These are phyloP conservation scores for Boletellus sp. DNA, from an alignment of 1,284 basidiomycete genomes.

Conservation along the genomic window DNA sequence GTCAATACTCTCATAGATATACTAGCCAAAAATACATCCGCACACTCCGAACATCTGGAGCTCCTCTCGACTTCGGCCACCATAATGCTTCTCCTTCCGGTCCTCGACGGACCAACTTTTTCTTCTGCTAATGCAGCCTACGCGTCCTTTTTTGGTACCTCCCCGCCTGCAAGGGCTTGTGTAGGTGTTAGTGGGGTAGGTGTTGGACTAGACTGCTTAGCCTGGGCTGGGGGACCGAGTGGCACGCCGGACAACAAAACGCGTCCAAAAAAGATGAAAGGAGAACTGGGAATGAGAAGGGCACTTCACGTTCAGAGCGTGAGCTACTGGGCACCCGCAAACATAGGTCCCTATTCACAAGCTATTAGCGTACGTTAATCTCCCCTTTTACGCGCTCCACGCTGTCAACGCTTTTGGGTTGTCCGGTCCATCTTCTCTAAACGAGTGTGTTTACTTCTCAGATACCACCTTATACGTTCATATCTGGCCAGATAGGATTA, in stretches of 20 bases:
- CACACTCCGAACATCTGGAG: not conserved
- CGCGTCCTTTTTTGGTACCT: constrained; percentile 78
- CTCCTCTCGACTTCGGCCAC: constrained; percentile 65
- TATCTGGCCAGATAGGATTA: constrained; percentile 95
- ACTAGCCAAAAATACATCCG: constrained; percentile 6
- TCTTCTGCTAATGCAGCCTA: constrained; percentile 77
- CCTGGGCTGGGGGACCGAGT: constrained; percentile 42
- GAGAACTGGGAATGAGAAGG: constrained; percentile 42
- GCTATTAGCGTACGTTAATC: constrained; percentile 65
- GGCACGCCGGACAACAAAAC: constrained; percentile 11
- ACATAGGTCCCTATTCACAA: constrained; percentile 98
- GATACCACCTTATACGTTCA: constrained; percentile 72
- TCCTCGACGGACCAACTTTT: constrained; percentile 69
- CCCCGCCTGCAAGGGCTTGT: constrained; percentile 91
- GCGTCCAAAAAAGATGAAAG: constrained; percentile 25
- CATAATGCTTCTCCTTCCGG: constrained; percentile 82
- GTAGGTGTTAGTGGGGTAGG: constrained; percentile 65
- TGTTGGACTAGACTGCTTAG: constrained; percentile 75
- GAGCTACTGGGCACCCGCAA: constrained; percentile 99
- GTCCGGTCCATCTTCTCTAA: constrained; percentile 4
- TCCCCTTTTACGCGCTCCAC: not conserved
- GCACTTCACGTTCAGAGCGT: constrained; percentile 92
- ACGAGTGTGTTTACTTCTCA: constrained; percentile 30
- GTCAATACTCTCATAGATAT: constrained; percentile 13
- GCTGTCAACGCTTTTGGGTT: constrained; percentile 1